A percentile compares a stretch with the other conserved stretches of the same genome.
phyloP scores from a whole-genome alignment of 371 early-diverging fungal species.

The Entomophthora muscae region DNA sequence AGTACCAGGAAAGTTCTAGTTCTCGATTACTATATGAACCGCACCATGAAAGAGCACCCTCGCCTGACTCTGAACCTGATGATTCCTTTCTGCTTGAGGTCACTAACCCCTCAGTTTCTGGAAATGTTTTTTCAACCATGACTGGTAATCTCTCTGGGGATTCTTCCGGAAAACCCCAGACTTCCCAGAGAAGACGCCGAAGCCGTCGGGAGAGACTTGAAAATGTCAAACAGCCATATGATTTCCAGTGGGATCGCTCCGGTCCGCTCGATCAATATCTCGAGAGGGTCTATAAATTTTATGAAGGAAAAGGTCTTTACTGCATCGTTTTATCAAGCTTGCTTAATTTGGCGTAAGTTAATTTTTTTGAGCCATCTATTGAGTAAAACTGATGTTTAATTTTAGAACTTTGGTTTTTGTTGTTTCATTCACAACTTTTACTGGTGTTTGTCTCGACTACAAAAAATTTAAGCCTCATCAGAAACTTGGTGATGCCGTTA shows the following conservation, averaged over 20 bases:
- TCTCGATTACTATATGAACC: background rate
- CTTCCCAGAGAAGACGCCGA: background rate
- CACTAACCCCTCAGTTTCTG: background rate
- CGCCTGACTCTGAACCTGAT: background rate
- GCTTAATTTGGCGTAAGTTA: conserved; percentile 48
- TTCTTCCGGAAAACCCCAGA: background rate
- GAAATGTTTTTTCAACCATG: background rate
- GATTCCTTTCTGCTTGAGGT: background rate
- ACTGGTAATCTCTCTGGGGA: background rate
- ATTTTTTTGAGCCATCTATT: conserved; percentile 2
- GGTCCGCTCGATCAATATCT: conserved; percentile 3
- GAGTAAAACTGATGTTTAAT: too few relatives aligned
- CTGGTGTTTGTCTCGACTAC: conserved; percentile 78
- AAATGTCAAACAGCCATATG: background rate
- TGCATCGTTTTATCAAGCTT: conserved; percentile 51
- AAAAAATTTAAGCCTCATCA: conserved; percentile 43
- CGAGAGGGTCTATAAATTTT: conserved; percentile 52
- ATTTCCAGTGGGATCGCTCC: background rate
- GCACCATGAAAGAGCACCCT: background rate
- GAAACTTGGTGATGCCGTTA: conserved; percentile 35
- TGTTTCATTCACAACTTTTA: conserved; percentile 67
- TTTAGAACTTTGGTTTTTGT: conserved; percentile 66
- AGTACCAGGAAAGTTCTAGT: background rate
- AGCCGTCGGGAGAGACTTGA: background rate
- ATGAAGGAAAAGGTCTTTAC: conserved; percentile 56